Evolutionary conservation across 1,284 basidiomycete species (phyloP).

Genomic region (Crucibulum cyathiforme): DNA sequence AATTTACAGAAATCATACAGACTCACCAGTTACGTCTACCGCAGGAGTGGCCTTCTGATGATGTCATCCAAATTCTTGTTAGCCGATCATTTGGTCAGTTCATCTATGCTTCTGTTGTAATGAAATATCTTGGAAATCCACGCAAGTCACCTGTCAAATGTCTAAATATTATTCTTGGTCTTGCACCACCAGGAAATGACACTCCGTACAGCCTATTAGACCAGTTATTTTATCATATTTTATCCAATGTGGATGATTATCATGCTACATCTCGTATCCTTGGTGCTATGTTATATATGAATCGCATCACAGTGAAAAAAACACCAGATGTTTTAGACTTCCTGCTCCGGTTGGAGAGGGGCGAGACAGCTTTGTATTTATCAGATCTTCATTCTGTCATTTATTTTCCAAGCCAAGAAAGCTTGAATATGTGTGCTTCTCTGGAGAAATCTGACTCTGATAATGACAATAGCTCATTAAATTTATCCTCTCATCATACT

Average conservation of each 20-base stretch:
- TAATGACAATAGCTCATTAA: too few relatives aligned
- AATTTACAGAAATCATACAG: constrained; percentile 6
- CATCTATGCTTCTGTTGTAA: constrained; percentile 12
- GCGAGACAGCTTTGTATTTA: too few relatives aligned
- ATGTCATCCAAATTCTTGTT: neutral
- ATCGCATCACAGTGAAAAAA: too few relatives aligned
- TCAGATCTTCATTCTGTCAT: too few relatives aligned
- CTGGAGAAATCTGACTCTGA: too few relatives aligned
- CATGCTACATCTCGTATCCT: too few relatives aligned
- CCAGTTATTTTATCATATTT: constrained; percentile 6
- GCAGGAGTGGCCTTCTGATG: constrained; percentile 1
- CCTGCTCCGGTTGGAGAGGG: too few relatives aligned
- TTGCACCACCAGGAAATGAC: neutral
- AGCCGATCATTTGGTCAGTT: constrained; percentile 14
- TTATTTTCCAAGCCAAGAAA: too few relatives aligned
- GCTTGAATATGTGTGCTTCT: too few relatives aligned
- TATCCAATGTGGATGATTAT: neutral
- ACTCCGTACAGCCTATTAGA: constrained; percentile 7
- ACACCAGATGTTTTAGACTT: too few relatives aligned
- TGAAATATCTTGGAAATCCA: constrained; percentile 6
- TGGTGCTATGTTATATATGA: too few relatives aligned
- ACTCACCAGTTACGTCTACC: constrained; percentile 5
- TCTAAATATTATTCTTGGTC: constrained; percentile 1
- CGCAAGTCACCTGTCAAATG: neutral
- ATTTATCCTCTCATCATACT: too few relatives aligned